These are phyloP conservation scores for Naematelia encephala DNA, from an alignment of 768 basidiomycete species.

Conservation along the genomic window DNA sequence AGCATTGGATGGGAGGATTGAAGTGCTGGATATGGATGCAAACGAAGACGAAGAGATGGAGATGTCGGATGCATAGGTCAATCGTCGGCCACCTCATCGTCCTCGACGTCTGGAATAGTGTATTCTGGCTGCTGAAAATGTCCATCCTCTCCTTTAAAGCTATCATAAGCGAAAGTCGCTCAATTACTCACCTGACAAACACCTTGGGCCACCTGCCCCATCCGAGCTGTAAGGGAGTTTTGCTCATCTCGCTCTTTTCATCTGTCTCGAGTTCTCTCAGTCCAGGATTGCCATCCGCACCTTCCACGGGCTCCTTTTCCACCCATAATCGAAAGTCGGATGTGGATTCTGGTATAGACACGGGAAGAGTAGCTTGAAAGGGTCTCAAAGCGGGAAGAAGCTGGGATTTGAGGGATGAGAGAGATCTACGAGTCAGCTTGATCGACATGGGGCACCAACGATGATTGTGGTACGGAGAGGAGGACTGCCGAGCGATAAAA, in stretches of 20 bases:
- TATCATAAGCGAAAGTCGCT: slow-evolving; percentile 1
- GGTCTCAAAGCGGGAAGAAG: slow-evolving; percentile 35
- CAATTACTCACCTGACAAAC: slow-evolving; percentile 33
- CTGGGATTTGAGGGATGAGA: slow-evolving; percentile 26
- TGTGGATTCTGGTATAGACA: slow-evolving; percentile 13
- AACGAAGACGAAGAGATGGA: slow-evolving; percentile 23
- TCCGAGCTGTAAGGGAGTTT: slow-evolving; percentile 7
- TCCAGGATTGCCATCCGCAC: slow-evolving; percentile 10
- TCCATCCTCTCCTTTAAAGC: slow-evolving; percentile 23
- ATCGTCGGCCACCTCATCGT: slow-evolving; percentile 22
- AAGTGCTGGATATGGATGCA: slow-evolving; percentile 31
- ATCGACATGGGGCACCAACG: slow-evolving; percentile 18
- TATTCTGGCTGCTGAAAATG: slow-evolving; percentile 31
- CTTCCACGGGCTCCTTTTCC: slow-evolving; percentile 16
- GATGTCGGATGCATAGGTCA: slow-evolving; percentile 3
- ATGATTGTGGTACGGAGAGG: slow-evolving; percentile 34
- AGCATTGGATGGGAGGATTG: slow-evolving; percentile 17
- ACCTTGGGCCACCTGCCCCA: slow-evolving; percentile 40
- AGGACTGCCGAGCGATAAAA: slow-evolving; percentile 36
- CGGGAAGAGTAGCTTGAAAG: slow-evolving; percentile 13
- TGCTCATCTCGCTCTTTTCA: slow-evolving; percentile 1
- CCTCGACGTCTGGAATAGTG: slow-evolving; percentile 41
- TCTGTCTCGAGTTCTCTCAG: slow-evolving; percentile 23
- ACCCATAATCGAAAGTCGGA: slow-evolving; percentile 33
- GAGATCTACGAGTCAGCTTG: slow-evolving; percentile 13